Evolutionary conservation across 805 yeast genomes (phyloP), one percentile per base, ranked within the genome.

Genomic region (Candida pseudoglaebosa): DNA sequence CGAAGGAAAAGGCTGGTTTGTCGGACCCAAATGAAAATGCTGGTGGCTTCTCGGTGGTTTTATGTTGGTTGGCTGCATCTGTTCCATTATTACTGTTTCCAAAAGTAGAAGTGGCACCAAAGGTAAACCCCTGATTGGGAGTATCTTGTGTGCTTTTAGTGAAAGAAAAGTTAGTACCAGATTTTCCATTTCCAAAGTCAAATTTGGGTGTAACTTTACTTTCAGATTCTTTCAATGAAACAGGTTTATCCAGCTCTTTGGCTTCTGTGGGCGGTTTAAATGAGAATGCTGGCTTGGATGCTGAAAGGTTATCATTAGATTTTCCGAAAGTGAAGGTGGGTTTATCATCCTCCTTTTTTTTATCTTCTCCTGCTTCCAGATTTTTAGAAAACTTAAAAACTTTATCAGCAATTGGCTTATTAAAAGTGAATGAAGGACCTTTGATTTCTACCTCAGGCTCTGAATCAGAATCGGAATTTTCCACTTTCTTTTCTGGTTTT

Each of bases 341-440:
- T 35, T 29, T 17, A 1, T 35, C 39, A 2, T 29, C 50, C n/a
- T 38, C 22, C 26, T 26, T 36, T 10, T 36, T 16, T n/a, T 38
- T 39, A 19, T 18, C 36, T 4, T 28, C 33, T 22, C 13, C 16
- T 32, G 4, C 30, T 18, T 15, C 35, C 42, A 18, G 21, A 20
- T 4, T 26, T 4, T 26, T 41, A 15, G 13, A 54, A 22, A 22
- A 44, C 37, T 54, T 52, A 45, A 67, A 67, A 8, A 65, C 62
- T 16, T 49, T 51, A 40, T 67, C 72, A 30, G 54, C 49, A 14
- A 66, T 65, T 8, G 57, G 50, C 42, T 67, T 67, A 42, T 56
- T 57, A 48, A 68, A 67, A 3, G 56, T 71, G 55, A 86, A 86
- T 10, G 69, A 60, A 15, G 95, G 95, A 1, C 95, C 95, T 57